Percentiles rank a stretch among this genome's conserved stretches.
Conservation (phyloP, 73 alveolate species). For the Paramecium primaurelia region DNA sequence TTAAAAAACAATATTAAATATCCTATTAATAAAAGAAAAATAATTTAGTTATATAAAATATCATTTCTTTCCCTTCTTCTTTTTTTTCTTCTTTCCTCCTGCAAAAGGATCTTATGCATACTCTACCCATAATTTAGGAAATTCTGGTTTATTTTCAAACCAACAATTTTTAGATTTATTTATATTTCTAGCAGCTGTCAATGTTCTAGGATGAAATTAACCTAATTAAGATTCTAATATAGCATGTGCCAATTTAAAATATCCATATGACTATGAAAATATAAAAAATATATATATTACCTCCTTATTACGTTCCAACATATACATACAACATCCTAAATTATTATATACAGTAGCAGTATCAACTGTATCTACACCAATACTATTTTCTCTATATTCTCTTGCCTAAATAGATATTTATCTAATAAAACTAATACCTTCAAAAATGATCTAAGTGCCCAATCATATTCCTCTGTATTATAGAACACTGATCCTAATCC, state of each 20-base stretch:
- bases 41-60: neutral
- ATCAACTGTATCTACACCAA: slow-evolving; percentile 98
- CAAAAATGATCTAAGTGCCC: slow-evolving; percentile 89
- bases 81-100: slow-evolving; percentile 75
- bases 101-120: slow-evolving; percentile 84
- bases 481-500: slow-evolving; percentile 93
- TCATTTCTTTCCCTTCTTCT: slow-evolving; percentile 81
- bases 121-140: slow-evolving; percentile 76
- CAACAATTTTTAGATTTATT: slow-evolving; percentile 69
- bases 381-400: slow-evolving; percentile 95
- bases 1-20: neutral
- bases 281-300: neutral
- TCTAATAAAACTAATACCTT: neutral
- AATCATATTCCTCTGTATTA: slow-evolving; percentile 93
- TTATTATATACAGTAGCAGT: slow-evolving; percentile 98
- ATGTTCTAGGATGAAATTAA: slow-evolving; percentile 83
- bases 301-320: slow-evolving; percentile 83
- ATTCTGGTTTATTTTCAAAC: slow-evolving; percentile 67
- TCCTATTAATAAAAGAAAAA: neutral
- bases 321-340: slow-evolving; percentile 91
- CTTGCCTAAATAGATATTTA: slow-evolving; percentile 62
- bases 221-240: slow-evolving; percentile 83
- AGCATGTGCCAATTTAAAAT: slow-evolving; percentile 85
- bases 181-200: slow-evolving; percentile 79
- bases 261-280: slow-evolving; percentile 69